These are phyloP conservation scores for Lactarius trivialis DNA, from an alignment of 768 basidiomycete species.

Conservation along the genomic window DNA sequence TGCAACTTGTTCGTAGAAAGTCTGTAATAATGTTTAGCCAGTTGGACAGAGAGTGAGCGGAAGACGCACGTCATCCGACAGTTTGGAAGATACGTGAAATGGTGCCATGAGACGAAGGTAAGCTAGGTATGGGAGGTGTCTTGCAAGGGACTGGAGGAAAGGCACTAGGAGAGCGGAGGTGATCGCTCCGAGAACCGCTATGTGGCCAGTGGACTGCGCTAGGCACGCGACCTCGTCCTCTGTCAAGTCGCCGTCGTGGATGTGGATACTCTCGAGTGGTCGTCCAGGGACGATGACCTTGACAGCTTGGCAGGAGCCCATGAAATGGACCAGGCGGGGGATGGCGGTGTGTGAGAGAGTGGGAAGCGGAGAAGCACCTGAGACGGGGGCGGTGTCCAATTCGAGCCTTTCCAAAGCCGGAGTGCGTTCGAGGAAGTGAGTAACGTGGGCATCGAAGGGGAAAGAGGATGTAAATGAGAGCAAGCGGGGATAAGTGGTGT, in stretches of 20 bases:
- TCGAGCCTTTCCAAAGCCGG: conserved; percentile 53
- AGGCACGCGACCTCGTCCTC: conserved; percentile 50
- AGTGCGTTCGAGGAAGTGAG: conserved; percentile 50
- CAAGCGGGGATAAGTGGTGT: conserved; percentile 41
- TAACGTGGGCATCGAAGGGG: conserved; percentile 51
- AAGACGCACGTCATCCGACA: conserved; percentile 31
- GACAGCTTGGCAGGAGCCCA: conserved; percentile 53
- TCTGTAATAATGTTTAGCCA: conserved; percentile 32
- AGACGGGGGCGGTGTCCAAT: conserved; percentile 35
- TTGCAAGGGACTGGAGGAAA: conserved; percentile 51
- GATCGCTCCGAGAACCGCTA: conserved; percentile 53
- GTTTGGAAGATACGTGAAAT: conserved; percentile 28
- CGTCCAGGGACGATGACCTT: conserved; percentile 55
- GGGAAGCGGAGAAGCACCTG: conserved; percentile 21
- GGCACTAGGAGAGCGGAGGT: conserved; percentile 51
- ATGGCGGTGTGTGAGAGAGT: conserved; percentile 33
- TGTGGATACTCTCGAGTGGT: conserved; percentile 56
- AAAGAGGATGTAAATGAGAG: conserved; percentile 55
- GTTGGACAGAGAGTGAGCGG: neutral
- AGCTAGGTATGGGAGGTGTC: conserved; percentile 51
- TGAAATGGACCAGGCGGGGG: conserved; percentile 47
- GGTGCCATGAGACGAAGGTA: conserved; percentile 59
- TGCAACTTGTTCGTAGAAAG: conserved; percentile 58
- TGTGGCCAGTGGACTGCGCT: conserved; percentile 42
- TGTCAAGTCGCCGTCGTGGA: conserved; percentile 53